Conservation (phyloP, 2,329 filamentous ascomycete species). For the Ophiostoma quercus region DNA sequence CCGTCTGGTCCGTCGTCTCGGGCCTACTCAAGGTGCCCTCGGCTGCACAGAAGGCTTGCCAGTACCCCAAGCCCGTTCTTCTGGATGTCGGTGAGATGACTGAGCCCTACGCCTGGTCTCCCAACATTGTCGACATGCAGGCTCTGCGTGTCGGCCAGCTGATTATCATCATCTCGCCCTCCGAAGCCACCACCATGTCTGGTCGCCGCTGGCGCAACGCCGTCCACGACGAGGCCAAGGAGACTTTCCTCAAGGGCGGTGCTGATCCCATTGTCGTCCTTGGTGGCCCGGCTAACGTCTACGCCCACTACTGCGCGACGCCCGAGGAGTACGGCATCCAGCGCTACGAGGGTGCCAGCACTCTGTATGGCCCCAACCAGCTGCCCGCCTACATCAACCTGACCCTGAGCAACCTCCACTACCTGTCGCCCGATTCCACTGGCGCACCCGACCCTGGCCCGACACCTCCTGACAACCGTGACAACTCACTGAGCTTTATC, state of each 20-base stretch:
- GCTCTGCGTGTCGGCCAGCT: conserved; percentile 76
- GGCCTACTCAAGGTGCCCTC: conserved; percentile 64
- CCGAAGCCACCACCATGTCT: conserved; percentile 87
- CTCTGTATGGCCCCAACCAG: conserved; percentile 77
- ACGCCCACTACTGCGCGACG: conserved; percentile 77
- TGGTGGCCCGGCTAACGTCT: conserved; percentile 84
- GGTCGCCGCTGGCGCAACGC: conserved; percentile 79
- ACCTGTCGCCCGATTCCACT: conserved; percentile 51
- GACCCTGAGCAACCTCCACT: conserved; percentile 65
- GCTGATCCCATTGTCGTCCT: conserved; percentile 69
- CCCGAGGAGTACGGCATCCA: conserved; percentile 77
- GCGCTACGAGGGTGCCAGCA: conserved; percentile 79
- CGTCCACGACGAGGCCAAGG: conserved; percentile 48
- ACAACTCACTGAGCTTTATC: conserved; percentile 74
- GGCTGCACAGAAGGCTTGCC: conserved; percentile 65
- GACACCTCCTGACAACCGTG: conserved; percentile 70
- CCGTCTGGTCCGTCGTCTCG: conserved; percentile 71
- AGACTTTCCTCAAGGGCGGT: conserved; percentile 36
- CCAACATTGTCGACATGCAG: conserved; percentile 86
- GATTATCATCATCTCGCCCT: conserved; percentile 76
- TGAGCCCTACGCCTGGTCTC: conserved; percentile 74
- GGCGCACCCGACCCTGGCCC: conserved; percentile 49
- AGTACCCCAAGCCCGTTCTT: conserved; percentile 75
- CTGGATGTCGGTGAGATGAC: conserved; percentile 77
- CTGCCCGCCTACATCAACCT: conserved; percentile 84